phyloP scores from a whole-genome alignment of 345 rosid genomes.

The Ceriops tagal region DNA sequence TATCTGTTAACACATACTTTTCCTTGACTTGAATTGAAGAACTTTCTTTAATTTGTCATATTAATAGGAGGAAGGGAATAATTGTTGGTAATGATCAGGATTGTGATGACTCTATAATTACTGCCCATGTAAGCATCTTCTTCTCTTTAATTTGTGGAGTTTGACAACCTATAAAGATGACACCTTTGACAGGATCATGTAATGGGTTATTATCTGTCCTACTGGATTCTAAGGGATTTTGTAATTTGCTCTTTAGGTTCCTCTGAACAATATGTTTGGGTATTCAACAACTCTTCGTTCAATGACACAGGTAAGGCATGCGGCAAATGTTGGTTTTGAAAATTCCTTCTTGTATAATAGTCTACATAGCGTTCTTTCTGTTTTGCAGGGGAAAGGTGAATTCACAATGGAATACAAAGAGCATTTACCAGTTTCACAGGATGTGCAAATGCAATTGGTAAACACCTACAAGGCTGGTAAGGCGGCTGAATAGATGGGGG shows the following conservation, averaged over 20 bases:
- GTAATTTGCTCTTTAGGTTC: constrained; percentile 52
- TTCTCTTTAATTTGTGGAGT: neutral
- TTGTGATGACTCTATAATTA: constrained; percentile 83
- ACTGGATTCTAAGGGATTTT: neutral
- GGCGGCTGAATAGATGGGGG: constrained; percentile 38
- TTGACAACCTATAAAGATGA: neutral
- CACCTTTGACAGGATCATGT: too few relatives aligned
- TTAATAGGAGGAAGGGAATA: constrained; percentile 87
- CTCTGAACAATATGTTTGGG: constrained; percentile 97
- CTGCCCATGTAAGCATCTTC: constrained; percentile 57
- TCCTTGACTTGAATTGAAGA: neutral
- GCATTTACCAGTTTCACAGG: constrained; percentile 76
- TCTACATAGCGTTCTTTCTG: neutral
- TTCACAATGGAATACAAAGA: constrained; percentile 99
- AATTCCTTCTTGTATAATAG: too few relatives aligned
- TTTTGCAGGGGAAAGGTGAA: constrained; percentile 85
- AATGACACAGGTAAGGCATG: constrained; percentile 73
- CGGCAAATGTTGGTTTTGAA: too few relatives aligned
- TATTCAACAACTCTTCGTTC: constrained; percentile 94
- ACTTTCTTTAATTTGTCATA: constrained; percentile 2
- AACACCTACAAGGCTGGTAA: constrained; percentile 64
- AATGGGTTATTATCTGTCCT: neutral
- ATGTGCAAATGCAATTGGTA: constrained; percentile 80
- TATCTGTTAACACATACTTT: neutral
- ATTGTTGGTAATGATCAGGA: constrained; percentile 97